phyloP scores from a whole-genome alignment of 2,329 filamentous ascomycete species.

The Paracorniculantispora psalliotae region DNA sequence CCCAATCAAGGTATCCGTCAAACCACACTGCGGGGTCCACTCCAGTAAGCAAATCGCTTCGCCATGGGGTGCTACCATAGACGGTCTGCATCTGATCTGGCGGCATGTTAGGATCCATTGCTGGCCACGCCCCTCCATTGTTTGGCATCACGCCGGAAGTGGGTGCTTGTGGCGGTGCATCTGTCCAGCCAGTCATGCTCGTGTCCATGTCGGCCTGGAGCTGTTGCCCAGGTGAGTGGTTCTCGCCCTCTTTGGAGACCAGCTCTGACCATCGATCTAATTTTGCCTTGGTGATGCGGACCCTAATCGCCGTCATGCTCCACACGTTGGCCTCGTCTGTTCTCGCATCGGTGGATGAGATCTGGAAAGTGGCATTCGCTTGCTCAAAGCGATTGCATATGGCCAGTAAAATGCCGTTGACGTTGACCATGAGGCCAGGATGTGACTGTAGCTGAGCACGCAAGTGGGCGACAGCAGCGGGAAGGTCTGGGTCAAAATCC shows the following conservation, averaged over 20 bases:
- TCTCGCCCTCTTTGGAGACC: constrained; percentile 32
- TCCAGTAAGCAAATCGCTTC: constrained; percentile 27
- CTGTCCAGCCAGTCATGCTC: constrained; percentile 13
- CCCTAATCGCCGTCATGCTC: constrained; percentile 43
- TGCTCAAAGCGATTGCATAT: constrained; percentile 40
- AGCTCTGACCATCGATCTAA: constrained; percentile 44
- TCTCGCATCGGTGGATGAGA: constrained; percentile 26
- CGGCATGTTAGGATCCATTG: constrained; percentile 18
- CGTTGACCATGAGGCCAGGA: constrained; percentile 40
- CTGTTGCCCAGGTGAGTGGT: constrained; percentile 18
- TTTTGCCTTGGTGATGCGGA: constrained; percentile 42
- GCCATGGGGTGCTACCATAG: constrained; percentile 25
- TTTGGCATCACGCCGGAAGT: not conserved
- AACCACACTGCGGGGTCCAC: constrained; percentile 32
- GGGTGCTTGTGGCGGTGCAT: not conserved
- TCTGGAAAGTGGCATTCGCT: constrained; percentile 33
- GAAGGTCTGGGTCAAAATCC: constrained; percentile 33
- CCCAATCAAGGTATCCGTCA: constrained; percentile 33
- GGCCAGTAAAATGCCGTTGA: constrained; percentile 36
- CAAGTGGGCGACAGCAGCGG: constrained; percentile 36
- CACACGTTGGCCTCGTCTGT: constrained; percentile 41
- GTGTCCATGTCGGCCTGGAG: constrained; percentile 18
- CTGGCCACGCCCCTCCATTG: constrained; percentile 8
- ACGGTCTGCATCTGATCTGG: constrained; percentile 24
- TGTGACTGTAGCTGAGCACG: constrained; percentile 38